Conservation (phyloP, 768 basidiomycete genomes). For the Inosperma sp. region DNA sequence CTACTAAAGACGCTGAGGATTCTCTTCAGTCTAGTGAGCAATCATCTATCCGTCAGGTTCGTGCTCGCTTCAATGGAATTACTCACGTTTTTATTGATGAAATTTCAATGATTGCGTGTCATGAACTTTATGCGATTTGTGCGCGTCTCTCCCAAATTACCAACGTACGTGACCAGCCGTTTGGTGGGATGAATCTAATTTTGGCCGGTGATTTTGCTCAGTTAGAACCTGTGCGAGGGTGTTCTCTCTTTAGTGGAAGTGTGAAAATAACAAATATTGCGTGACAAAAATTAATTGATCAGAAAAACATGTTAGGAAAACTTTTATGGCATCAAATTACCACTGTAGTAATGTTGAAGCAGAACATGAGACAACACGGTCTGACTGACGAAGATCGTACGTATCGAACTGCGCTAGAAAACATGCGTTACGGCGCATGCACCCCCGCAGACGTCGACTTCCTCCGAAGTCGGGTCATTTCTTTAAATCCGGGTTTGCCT, state of each 20-base stretch:
- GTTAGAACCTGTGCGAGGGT: not conserved
- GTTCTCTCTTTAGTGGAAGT: not conserved
- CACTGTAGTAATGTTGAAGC: slow-evolving; percentile 13
- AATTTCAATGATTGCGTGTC: slow-evolving; percentile 15
- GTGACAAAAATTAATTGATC: not conserved
- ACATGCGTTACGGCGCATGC: slow-evolving; percentile 28
- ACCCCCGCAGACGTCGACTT: slow-evolving; percentile 30
- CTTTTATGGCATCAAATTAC: slow-evolving; percentile 5
- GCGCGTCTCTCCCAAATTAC: not conserved
- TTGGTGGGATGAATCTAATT: slow-evolving; percentile 7
- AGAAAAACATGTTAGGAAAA: not conserved
- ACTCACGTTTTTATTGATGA: slow-evolving; percentile 17
- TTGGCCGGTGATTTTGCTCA: slow-evolving; percentile 9
- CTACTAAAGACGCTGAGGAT: not conserved
- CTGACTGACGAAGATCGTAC: slow-evolving; percentile 24
- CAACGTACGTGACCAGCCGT: slow-evolving; percentile 1
- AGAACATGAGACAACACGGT: slow-evolving; percentile 32
- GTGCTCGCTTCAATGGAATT: slow-evolving; percentile 2
- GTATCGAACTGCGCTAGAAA: slow-evolving; percentile 23
- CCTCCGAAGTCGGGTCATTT: slow-evolving; percentile 19
- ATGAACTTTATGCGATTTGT: slow-evolving; percentile 9
- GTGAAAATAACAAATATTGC: not conserved
- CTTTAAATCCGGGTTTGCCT: slow-evolving; percentile 3
- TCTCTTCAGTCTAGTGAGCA: not conserved
- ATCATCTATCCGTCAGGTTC: not conserved